Evolutionary conservation across 1,139 yeast species (phyloP).

Genomic region (Saccharomyces hybrid): DNA sequence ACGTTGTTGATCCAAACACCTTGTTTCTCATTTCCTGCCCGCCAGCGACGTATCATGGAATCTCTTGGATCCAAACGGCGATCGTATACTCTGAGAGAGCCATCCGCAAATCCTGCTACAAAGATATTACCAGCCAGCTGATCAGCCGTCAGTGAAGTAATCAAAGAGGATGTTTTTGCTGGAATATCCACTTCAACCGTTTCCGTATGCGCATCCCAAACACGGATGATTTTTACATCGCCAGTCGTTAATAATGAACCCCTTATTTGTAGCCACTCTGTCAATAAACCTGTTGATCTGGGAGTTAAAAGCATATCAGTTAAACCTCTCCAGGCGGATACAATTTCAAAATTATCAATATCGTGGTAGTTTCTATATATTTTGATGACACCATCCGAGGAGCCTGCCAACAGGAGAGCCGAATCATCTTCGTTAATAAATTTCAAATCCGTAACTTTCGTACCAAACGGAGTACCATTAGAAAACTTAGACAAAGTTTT

Average conservation of each 20-base stretch:
- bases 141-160: constrained; percentile 84
- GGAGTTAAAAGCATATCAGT: constrained; percentile 78
- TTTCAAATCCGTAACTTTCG: constrained; percentile 79
- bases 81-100: constrained; percentile 83
- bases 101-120: constrained; percentile 91
- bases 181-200: constrained; percentile 81
- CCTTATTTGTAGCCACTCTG: constrained; percentile 96
- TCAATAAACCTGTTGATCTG: constrained; percentile 72
- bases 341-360: constrained; percentile 47
- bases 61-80: constrained; percentile 78
- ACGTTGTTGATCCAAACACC: constrained; percentile 65
- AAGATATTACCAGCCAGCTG: constrained; percentile 92
- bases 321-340: constrained; percentile 89
- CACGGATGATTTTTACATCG: constrained; percentile 80
- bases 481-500: constrained; percentile 59
- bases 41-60: constrained; percentile 81
- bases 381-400: constrained; percentile 88
- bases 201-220: constrained; percentile 97
- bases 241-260: constrained; percentile 92
- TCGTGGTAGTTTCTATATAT: constrained; percentile 73
- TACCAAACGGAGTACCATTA: constrained; percentile 80
- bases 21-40: constrained; percentile 33
- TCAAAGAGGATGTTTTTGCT: constrained; percentile 82
- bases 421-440: constrained; percentile 86
- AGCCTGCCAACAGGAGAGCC: constrained; percentile 77